A percentile compares a stretch with the other conserved stretches of the same genome.
Evolutionary conservation across 371 early-diverging fungal species (phyloP).

Genomic region (Coemansia sp.): DNA sequence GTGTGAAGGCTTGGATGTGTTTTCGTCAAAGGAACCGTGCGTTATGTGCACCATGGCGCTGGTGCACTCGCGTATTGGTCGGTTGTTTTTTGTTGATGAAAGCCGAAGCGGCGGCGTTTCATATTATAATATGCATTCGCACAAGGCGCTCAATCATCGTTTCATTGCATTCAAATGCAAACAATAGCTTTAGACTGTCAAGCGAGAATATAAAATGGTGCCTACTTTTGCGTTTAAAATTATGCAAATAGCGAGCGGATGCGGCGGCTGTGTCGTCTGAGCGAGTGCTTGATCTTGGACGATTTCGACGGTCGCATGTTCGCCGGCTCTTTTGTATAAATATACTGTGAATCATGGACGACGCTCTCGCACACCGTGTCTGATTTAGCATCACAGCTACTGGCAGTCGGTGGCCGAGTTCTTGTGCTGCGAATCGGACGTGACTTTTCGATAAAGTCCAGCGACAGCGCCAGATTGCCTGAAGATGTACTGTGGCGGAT

Average conservation of each 20-base stretch:
- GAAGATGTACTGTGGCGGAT: neutral
- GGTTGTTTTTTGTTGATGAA: slow-evolving; percentile 41
- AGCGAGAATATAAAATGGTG: neutral
- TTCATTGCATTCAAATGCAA: slow-evolving; percentile 38
- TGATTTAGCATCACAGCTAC: neutral
- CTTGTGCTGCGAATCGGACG: slow-evolving; percentile 2
- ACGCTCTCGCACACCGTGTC: slow-evolving; percentile 6
- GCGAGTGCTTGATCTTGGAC: slow-evolving; percentile 1
- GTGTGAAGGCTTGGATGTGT: slow-evolving; percentile 55
- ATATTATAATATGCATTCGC: slow-evolving; percentile 32
- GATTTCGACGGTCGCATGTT: neutral
- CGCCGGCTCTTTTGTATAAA: no score
- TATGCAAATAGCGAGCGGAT: slow-evolving; percentile 1
- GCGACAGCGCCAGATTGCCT: neutral
- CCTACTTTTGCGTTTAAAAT: neutral
- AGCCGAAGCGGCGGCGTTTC: slow-evolving; percentile 34
- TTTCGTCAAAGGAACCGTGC: slow-evolving; percentile 55
- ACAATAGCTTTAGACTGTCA: neutral
- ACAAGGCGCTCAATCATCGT: slow-evolving; percentile 49
- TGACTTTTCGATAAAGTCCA: neutral
- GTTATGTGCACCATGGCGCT: slow-evolving; percentile 55
- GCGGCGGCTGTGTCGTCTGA: neutral
- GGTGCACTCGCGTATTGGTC: slow-evolving; percentile 51
- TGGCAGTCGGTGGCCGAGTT: slow-evolving; percentile 8
- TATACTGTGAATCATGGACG: no score